Evolutionary conservation across 345 rosid genomes (phyloP).

Genomic region (Gossypium turneri): DNA sequence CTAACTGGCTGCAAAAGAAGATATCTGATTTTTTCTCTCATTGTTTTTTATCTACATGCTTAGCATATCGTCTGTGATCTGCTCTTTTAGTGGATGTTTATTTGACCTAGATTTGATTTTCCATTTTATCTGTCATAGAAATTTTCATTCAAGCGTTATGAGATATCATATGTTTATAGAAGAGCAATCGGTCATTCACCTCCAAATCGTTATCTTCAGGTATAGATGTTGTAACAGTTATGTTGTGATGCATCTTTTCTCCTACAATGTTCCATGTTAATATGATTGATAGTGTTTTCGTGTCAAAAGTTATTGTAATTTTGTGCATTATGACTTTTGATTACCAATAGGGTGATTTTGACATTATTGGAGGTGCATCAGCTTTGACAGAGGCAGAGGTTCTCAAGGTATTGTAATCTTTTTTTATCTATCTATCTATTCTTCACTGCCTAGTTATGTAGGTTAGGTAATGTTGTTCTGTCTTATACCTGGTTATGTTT

Average conservation of each 20-base stretch:
- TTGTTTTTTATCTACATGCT: not conserved
- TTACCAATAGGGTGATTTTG: slow-evolving; percentile 80
- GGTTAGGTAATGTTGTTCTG: not conserved
- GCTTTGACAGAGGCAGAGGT: slow-evolving; percentile 87
- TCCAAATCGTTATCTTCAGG: slow-evolving; percentile 90
- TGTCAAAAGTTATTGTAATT: slow-evolving; percentile 16
- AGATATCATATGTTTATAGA: slow-evolving; percentile 75
- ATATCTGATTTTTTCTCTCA: not conserved
- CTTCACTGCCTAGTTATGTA: not conserved
- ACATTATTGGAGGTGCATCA: slow-evolving; percentile 85
- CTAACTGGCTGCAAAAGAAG: not conserved
- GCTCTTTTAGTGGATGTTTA: slow-evolving; percentile 3
- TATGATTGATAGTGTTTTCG: not conserved
- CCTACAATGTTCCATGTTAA: not conserved
- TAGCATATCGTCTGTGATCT: not conserved
- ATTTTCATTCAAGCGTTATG: slow-evolving; percentile 83
- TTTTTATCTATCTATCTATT: not conserved
- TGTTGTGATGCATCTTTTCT: not conserved
- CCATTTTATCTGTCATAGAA: slow-evolving; percentile 45
- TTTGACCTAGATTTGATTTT: slow-evolving; percentile 6
- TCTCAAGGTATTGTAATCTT: slow-evolving; percentile 49
- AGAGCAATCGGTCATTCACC: slow-evolving; percentile 95
- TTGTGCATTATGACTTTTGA: slow-evolving; percentile 16
- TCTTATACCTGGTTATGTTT: not conserved
- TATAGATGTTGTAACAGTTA: slow-evolving; percentile 15